Percentiles rank a stretch among this genome's conserved stretches.
Evolutionary conservation across 495 filamentous ascomycete species (phyloP).

Genomic region (Aeminium ludgeri): DNA sequence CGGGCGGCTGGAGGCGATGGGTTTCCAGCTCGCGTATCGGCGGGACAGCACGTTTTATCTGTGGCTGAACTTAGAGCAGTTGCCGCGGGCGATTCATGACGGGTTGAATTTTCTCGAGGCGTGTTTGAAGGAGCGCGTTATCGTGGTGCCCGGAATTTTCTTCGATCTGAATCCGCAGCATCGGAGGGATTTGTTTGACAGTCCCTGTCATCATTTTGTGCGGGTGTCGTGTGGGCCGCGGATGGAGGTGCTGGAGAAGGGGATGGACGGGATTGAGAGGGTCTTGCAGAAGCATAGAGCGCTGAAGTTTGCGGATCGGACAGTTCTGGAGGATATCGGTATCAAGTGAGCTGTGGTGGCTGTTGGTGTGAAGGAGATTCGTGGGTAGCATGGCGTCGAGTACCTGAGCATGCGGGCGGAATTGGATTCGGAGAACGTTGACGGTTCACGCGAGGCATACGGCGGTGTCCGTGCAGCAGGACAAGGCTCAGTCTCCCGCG

Average conservation of each 20-base stretch:
- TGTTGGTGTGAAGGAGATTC: too few species aligned
- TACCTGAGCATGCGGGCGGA: too few species aligned
- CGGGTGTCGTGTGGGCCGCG: slow-evolving; percentile 78
- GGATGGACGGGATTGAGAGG: slow-evolving; percentile 77
- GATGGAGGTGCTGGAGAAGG: slow-evolving; percentile 72
- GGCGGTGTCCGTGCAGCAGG: too few species aligned
- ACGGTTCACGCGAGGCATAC: too few species aligned
- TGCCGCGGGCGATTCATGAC: slow-evolving; percentile 66
- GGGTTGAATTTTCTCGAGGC: slow-evolving; percentile 94
- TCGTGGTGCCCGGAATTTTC: slow-evolving; percentile 88
- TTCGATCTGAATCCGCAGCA: slow-evolving; percentile 84
- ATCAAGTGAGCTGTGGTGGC: too few species aligned
- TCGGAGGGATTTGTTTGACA: slow-evolving; percentile 80
- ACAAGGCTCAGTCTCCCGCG: too few species aligned
- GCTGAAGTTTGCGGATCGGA: background rate
- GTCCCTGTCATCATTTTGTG: slow-evolving; percentile 86
- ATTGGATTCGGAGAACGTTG: too few species aligned
- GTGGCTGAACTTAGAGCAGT: slow-evolving; percentile 49
- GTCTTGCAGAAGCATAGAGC: slow-evolving; percentile 47
- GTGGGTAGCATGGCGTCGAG: too few species aligned
- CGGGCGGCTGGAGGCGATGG: slow-evolving; percentile 57
- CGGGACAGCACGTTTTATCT: slow-evolving; percentile 92
- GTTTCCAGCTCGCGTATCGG: slow-evolving; percentile 52
- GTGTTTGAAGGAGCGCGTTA: slow-evolving; percentile 79
- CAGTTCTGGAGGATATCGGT: too few species aligned